Evolutionary conservation across 306 rosid species (phyloP).

Genomic region (Parietaria judaica): DNA sequence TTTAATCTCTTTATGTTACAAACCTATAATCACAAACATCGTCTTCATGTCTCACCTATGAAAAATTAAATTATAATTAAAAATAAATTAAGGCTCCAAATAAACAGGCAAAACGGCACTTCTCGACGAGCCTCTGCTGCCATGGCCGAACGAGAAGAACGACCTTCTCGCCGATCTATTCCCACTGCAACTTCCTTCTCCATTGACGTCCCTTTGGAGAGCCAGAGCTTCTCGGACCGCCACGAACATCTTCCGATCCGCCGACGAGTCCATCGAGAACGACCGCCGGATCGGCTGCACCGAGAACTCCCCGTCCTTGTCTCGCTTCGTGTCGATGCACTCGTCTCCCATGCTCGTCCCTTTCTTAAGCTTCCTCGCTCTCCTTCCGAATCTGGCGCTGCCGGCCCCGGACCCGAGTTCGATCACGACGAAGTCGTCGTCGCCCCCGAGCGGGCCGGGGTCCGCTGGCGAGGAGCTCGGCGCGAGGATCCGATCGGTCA

Average conservation of each 20-base stretch:
- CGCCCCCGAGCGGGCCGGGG: slow-evolving; percentile 24
- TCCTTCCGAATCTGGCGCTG: slow-evolving; percentile 21
- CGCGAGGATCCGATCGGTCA: slow-evolving; percentile 35
- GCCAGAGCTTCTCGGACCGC: slow-evolving; percentile 68
- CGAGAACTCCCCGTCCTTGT: slow-evolving; percentile 62
- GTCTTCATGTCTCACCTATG: slow-evolving; percentile 4
- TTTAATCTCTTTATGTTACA: slow-evolving; percentile 39
- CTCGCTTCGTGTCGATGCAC: slow-evolving; percentile 58
- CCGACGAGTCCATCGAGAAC: slow-evolving; percentile 83
- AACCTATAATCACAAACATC: slow-evolving; percentile 43
- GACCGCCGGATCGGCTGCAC: slow-evolving; percentile 87
- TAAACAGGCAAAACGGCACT: slow-evolving; percentile 55
- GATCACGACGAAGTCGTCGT: slow-evolving; percentile 69
- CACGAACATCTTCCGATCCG: slow-evolving; percentile 61
- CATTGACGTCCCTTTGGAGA: slow-evolving; percentile 25
- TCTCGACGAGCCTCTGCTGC: slow-evolving; percentile 55
- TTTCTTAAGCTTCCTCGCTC: slow-evolving; percentile 43
- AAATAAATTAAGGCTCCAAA: slow-evolving; percentile 37
- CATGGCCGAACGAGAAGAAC: slow-evolving; percentile 78
- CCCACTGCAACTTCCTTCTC: slow-evolving; percentile 52
- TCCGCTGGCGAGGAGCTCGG: slow-evolving; percentile 29
- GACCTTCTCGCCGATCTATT: slow-evolving; percentile 51
- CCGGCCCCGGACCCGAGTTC: slow-evolving; percentile 37
- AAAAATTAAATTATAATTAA: background rate
- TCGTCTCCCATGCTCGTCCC: slow-evolving; percentile 90